Evolutionary conservation across 2,329 filamentous ascomycete genomes (phyloP).

Genomic region (Rhexocercosporidium sp.): DNA sequence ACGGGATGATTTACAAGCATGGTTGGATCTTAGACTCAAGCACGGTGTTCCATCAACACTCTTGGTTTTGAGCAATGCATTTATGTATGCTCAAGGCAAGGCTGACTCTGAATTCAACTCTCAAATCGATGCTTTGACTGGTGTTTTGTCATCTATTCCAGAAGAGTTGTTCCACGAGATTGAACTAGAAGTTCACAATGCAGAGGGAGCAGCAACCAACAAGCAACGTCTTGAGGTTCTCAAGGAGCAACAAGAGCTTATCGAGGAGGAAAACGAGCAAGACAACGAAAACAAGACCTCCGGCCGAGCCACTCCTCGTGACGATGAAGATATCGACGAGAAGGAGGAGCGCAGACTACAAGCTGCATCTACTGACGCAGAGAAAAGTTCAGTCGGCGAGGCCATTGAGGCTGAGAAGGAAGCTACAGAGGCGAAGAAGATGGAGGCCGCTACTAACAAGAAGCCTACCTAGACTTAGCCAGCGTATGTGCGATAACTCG

Average conservation of each 20-base stretch:
- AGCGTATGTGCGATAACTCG: conserved; percentile 19
- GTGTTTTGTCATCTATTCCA: conserved; percentile 91
- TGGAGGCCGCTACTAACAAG: conserved; percentile 41
- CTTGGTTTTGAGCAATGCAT: conserved; percentile 94
- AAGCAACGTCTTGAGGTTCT: conserved; percentile 98
- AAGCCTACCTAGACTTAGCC: conserved; percentile 22
- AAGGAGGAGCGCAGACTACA: conserved; percentile 75
- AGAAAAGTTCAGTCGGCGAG: conserved; percentile 56
- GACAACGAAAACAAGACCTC: conserved; percentile 79
- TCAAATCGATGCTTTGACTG: conserved; percentile 91
- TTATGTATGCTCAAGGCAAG: conserved; percentile 90
- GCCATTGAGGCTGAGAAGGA: conserved; percentile 62
- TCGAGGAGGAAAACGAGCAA: conserved; percentile 95
- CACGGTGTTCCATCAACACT: conserved; percentile 96
- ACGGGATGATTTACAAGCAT: conserved; percentile 88
- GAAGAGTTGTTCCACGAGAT: conserved; percentile 99
- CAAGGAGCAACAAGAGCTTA: conserved; percentile 97
- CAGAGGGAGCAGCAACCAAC: conserved; percentile 96
- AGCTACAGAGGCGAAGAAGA: conserved; percentile 50
- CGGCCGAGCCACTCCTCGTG: conserved; percentile 77
- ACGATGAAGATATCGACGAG: conserved; percentile 92
- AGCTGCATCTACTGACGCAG: conserved; percentile 50
- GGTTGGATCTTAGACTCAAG: conserved; percentile 91
- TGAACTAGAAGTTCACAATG: conserved; percentile 95
- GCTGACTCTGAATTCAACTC: conserved; percentile 77